Evolutionary conservation across 805 yeast genomes (phyloP), one percentile per base, ranked within the genome.

Genomic region (Saturnispora halmiae): DNA sequence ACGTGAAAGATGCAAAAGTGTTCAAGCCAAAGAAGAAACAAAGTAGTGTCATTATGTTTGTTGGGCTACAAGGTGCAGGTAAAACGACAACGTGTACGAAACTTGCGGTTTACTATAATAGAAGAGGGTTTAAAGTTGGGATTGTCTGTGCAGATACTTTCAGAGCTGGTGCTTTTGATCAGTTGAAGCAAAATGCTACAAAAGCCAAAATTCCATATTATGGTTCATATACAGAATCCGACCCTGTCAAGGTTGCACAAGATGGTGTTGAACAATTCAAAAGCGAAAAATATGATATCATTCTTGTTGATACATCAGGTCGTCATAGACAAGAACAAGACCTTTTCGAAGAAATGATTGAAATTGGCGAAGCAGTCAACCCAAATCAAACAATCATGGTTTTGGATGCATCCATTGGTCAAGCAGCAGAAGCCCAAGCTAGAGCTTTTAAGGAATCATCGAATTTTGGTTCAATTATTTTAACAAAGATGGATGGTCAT

Each of bases 121-220:
- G 88, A 56, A 71, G 96, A 55, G 96, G 96, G 2, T 86, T 79
- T 64, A 88, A 87, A 59, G 95, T 86, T 35, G 97, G 97, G 40
- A 69, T 92, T 57, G 97, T 92, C 20, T 92, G 98, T 75, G 98
- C 98, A 2, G 98, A 92, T 68, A 92, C 98, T 24, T 92, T 90
- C 71, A 79, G 98, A 72, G 98, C 98, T 28, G 98, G 98, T 72
- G 98, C 98, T 2, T 90, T 90, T 67, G 98, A 90, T 64, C 98
- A 90, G 69, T 73, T 90, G 63, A 90, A 92, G 60, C 98, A 90
- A 64, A 90, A 90, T 62, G 97, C 98, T 19, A 86, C 90, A 41
- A 85, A 86, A 66, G 94, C 98, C 2, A 77, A 82, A 51, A 85
- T 90, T 42, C 97, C 98, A 34, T 90, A 77, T 63, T 90, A 78